Evolutionary conservation across 352 stramenopile species (phyloP).

Genomic region (Aphanomyces euteiches): DNA sequence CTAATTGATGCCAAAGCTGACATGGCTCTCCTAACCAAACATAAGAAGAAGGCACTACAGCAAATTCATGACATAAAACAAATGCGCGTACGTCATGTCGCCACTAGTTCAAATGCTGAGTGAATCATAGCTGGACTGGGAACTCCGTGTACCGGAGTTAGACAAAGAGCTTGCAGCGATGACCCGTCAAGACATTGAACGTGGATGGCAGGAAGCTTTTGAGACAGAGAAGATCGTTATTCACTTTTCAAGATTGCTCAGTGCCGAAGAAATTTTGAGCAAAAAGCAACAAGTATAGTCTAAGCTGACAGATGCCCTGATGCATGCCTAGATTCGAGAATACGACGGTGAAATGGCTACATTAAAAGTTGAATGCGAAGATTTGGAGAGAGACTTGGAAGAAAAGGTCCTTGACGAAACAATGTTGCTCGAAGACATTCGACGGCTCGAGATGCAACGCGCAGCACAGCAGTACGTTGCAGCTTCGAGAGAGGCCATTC

Average conservation of each 20-base stretch:
- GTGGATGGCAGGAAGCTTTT: constrained; percentile 75
- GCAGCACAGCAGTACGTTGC: constrained; percentile 43
- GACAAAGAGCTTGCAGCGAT: constrained; percentile 63
- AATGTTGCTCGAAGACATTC: constrained; percentile 55
- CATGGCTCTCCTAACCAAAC: constrained; percentile 65
- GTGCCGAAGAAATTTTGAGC: constrained; percentile 66
- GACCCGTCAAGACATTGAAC: constrained; percentile 65
- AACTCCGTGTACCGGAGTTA: constrained; percentile 62
- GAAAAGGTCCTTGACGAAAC: constrained; percentile 63
- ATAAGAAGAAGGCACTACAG: constrained; percentile 64
- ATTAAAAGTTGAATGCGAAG: constrained; percentile 65
- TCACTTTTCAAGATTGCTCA: constrained; percentile 65
- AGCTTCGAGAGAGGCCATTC: constrained; percentile 41
- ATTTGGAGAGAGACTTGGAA: constrained; percentile 74
- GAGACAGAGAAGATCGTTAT: constrained; percentile 71
- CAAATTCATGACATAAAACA: constrained; percentile 72
- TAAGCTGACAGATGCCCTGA: too few relatives aligned
- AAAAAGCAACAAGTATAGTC: constrained; percentile 50
- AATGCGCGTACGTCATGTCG: constrained; percentile 38
- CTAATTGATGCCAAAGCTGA: constrained; percentile 55
- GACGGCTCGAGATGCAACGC: constrained; percentile 51
- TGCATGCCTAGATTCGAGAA: constrained; percentile 32
- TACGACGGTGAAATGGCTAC: constrained; percentile 73
- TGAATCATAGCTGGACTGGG: constrained; percentile 58
- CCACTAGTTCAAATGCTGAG: not conserved